Percentiles rank a stretch among this genome's conserved stretches.
phyloP scores from a whole-genome alignment of 108 stramenopile genomes.

The Nitzschia palea region DNA sequence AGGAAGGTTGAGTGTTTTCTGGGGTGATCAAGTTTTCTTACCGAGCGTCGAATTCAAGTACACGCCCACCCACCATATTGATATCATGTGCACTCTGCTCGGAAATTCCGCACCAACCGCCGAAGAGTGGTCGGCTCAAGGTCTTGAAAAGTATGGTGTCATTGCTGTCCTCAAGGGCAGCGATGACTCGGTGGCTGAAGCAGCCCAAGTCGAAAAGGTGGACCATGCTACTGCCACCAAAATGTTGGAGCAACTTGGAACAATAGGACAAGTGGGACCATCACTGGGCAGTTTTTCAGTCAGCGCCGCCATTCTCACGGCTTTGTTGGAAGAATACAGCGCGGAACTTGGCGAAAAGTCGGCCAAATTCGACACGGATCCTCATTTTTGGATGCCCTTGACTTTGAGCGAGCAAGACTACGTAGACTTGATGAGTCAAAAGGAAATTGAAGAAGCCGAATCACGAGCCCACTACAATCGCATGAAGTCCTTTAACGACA shows the following conservation, averaged over 20 bases:
- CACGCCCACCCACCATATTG: slow-evolving; percentile 88
- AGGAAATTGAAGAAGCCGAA: slow-evolving; percentile 72
- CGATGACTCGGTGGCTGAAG: slow-evolving; percentile 64
- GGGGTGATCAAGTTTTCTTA: slow-evolving; percentile 99
- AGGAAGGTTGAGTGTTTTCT: slow-evolving; percentile 95
- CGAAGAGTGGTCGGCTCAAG: slow-evolving; percentile 89
- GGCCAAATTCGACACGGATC: slow-evolving; percentile 92
- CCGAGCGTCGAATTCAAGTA: slow-evolving; percentile 81
- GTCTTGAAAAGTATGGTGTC: slow-evolving; percentile 97
- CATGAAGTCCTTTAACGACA: slow-evolving; percentile 76
- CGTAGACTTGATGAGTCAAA: slow-evolving; percentile 85
- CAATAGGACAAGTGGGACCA: slow-evolving; percentile 90
- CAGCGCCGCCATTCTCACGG: slow-evolving; percentile 76
- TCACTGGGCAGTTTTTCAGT: slow-evolving; percentile 94
- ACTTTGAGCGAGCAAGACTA: slow-evolving; percentile 88
- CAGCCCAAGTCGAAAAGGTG: slow-evolving; percentile 99
- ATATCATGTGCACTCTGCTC: slow-evolving; percentile 94
- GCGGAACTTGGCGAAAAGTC: slow-evolving; percentile 78
- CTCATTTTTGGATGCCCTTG: slow-evolving; percentile 99
- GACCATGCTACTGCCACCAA: slow-evolving; percentile 92
- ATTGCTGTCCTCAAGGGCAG: slow-evolving; percentile 82
- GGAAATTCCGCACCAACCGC: slow-evolving; percentile 88
- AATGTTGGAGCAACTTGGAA: slow-evolving; percentile 88
- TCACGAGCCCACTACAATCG: slow-evolving; percentile 79
- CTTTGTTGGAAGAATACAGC: slow-evolving; percentile 84